Percentiles rank a stretch among this genome's conserved stretches.
phyloP scores from a whole-genome alignment of 768 basidiomycete genomes.

The Collybia nuda region DNA sequence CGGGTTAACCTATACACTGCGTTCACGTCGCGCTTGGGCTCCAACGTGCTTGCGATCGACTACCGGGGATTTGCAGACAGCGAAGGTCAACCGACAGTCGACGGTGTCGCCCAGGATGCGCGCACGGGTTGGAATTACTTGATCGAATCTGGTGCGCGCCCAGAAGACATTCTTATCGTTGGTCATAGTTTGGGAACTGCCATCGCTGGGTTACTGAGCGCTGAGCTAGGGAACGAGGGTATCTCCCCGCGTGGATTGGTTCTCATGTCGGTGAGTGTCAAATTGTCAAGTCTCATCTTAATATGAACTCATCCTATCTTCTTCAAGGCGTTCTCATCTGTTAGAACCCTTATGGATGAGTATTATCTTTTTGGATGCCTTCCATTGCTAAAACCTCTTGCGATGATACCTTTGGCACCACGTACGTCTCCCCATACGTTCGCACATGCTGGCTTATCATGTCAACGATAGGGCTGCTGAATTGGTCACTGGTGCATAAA shows the following conservation, averaged over 20 bases:
- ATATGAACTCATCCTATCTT: not conserved
- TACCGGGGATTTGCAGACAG: constrained; percentile 81
- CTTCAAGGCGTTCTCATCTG: constrained; percentile 51
- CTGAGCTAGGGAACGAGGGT: constrained; percentile 44
- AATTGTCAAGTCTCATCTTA: not conserved
- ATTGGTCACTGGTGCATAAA: constrained; percentile 49
- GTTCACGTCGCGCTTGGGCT: constrained; percentile 48
- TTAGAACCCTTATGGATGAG: constrained; percentile 61
- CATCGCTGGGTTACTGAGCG: constrained; percentile 48
- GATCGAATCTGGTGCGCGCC: constrained; percentile 43
- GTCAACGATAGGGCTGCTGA: constrained; percentile 44
- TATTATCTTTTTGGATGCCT: constrained; percentile 63
- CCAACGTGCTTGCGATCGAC: constrained; percentile 68
- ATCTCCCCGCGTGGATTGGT: constrained; percentile 45
- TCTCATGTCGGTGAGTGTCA: constrained; percentile 37
- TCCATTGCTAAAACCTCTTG: constrained; percentile 72
- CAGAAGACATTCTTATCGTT: constrained; percentile 55
- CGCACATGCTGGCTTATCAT: constrained; percentile 2
- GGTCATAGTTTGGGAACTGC: constrained; percentile 82
- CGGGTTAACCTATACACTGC: constrained; percentile 52
- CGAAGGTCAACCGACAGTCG: constrained; percentile 57
- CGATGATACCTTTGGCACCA: constrained; percentile 56
- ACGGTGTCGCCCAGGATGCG: constrained; percentile 60
- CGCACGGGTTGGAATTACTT: constrained; percentile 67
- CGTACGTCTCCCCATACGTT: constrained; percentile 44